These are phyloP conservation scores for Vinca minor DNA, from an alignment of 257 asterid species.

Conservation along the genomic window DNA sequence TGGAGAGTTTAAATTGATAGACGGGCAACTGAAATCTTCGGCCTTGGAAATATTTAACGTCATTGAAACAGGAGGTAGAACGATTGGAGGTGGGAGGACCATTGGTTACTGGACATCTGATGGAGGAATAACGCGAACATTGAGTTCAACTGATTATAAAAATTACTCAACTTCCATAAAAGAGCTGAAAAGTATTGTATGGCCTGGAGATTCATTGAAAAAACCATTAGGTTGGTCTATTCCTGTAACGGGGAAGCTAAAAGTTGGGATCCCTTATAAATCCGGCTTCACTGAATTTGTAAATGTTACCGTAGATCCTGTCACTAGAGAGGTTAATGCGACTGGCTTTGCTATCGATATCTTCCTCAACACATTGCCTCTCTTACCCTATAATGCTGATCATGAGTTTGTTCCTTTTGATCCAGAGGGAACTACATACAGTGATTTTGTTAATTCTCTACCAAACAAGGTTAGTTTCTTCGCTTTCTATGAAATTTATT, in stretches of 20 bases:
- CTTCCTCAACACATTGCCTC: conserved; percentile 12
- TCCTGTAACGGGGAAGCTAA: conserved; percentile 28
- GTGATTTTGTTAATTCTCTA: conserved; percentile 3
- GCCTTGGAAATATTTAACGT: conserved; percentile 47
- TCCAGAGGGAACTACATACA: conserved; percentile 21
- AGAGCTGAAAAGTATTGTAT: conserved; percentile 32
- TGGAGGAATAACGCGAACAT: conserved; percentile 27
- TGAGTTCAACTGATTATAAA: conserved; percentile 12
- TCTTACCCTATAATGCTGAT: conserved; percentile 27
- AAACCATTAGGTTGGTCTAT: conserved; percentile 47
- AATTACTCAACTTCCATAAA: conserved; percentile 10
- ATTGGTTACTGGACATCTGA: conserved; percentile 51
- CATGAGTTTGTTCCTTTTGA: conserved; percentile 19
- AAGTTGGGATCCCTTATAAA: conserved; percentile 45
- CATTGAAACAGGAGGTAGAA: conserved; percentile 37
- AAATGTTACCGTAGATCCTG: conserved; percentile 19
- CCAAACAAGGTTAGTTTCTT: neutral
- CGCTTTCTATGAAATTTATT: neutral
- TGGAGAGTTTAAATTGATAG: conserved; percentile 36
- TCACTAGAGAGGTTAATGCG: conserved; percentile 15
- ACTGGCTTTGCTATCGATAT: conserved; percentile 45
- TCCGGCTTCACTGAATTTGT: conserved; percentile 40
- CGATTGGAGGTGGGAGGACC: conserved; percentile 31
- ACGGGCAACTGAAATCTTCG: conserved; percentile 30
- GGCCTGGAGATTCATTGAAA: conserved; percentile 57